Percentiles rank a stretch among this genome's conserved stretches.
Evolutionary conservation across 2,329 filamentous ascomycete genomes (phyloP).

Genomic region (Septoria linicola): DNA sequence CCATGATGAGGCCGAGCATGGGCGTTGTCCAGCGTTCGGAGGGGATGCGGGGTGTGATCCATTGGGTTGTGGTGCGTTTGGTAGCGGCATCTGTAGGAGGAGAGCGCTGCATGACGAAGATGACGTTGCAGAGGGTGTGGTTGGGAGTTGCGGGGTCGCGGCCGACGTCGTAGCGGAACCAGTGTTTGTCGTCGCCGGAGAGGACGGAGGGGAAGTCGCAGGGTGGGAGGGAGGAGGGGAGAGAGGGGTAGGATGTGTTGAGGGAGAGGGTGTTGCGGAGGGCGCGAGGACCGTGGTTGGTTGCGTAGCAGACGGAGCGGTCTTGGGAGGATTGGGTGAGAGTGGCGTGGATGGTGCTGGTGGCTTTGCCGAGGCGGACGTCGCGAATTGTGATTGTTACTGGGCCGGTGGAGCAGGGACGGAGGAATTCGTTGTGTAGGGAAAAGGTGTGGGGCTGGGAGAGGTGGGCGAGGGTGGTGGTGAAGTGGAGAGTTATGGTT

Average conservation of each 20-base stretch:
- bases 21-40: slow-evolving; percentile 20
- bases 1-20: slow-evolving; percentile 22
- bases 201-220: slow-evolving; percentile 19
- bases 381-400: slow-evolving; percentile 15
- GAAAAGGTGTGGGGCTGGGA: slow-evolving; percentile 21
- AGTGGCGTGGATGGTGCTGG: slow-evolving; percentile 12
- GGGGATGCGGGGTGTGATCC: slow-evolving; percentile 19
- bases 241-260: not conserved
- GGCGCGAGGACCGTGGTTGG: slow-evolving; percentile 5
- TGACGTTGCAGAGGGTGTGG: slow-evolving; percentile 20
- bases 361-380: slow-evolving; percentile 15
- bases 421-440: slow-evolving; percentile 23
- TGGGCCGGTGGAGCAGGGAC: slow-evolving; percentile 18
- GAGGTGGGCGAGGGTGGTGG: slow-evolving; percentile 14
- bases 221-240: slow-evolving; percentile 12
- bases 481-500: slow-evolving; percentile 18
- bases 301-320: slow-evolving; percentile 10
- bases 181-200: slow-evolving; percentile 19
- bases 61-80: slow-evolving; percentile 14
- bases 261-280: slow-evolving; percentile 8
- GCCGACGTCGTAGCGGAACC: slow-evolving; percentile 23
- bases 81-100: not conserved
- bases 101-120: slow-evolving; percentile 19
- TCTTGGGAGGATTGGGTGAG: slow-evolving; percentile 4
- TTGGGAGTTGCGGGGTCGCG: slow-evolving; percentile 15